Evolutionary conservation across 2,329 filamentous ascomycete species (phyloP), one percentile per base, ranked within the genome.

Genomic region (Pseudopithomyces maydicus): DNA sequence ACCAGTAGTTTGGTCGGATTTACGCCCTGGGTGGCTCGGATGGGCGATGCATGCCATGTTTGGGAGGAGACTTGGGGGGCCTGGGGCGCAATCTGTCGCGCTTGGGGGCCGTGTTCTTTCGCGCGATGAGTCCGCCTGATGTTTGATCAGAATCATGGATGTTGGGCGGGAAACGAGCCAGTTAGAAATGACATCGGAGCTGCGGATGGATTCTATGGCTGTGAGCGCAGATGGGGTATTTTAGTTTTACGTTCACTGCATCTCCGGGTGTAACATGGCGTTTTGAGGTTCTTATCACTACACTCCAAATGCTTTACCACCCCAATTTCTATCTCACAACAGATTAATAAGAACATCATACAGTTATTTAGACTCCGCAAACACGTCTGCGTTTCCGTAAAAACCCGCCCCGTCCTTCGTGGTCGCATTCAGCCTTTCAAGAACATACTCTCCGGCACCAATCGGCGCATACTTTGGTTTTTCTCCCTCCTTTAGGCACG

Each of bases 371-470:
- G 10, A 23, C 22, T 53, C 35, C 5, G 52, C 33, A 44, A 60
- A 52, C 6, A 62, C 59, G n/a, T 43, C 54, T 5, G 54, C 56
- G 45, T 70, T 70, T 6, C 56, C 66, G 51, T 58, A 66, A 19
- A 69, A 72, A 1, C 71, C 71, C 32, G 57, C 58, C 1, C 71
- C 72, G 59, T 70, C 70, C 35, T 69, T 70, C 19, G 67, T 74
- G 15, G 69, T 73, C 20, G 62, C 67, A 51, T 73, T 73, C 38
- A 76, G 49, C 22, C 77, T 63, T 57, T 78, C 75, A 11, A 78
- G 55, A 29, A 79, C 70, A 59, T 78, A 78, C 64, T 77, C 74
- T 2, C 77, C 76, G 0, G 76, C 76, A 12, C 65, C 61, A 8
- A 79, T 73, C 0, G 73, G 75, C 29, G 66, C 69, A 64, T 73